Conservation (phyloP, 495 filamentous ascomycete genomes). For the Penicillium canariense region DNA sequence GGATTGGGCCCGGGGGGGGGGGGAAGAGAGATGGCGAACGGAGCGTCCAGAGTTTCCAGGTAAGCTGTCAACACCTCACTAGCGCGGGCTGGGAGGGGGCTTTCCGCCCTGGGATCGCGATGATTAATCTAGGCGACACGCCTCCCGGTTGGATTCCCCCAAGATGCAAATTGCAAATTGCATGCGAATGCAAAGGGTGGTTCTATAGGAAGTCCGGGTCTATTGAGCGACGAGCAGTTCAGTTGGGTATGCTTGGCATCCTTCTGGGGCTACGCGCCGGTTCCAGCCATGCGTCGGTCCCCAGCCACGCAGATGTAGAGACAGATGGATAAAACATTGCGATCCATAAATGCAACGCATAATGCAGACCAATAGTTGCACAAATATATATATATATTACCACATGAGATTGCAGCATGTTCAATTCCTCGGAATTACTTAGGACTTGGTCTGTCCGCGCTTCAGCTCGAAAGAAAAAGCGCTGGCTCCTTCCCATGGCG, state of each 20-base stretch:
- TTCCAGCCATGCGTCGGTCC: background rate
- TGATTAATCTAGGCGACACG: constrained; percentile 24
- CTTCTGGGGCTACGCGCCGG: background rate
- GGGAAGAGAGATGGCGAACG: constrained; percentile 6
- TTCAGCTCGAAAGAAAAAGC: too few relatives aligned
- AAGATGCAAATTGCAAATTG: too few relatives aligned
- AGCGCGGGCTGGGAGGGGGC: constrained; percentile 24
- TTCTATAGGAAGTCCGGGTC: background rate
- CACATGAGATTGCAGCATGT: too few relatives aligned
- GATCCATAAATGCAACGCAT: too few relatives aligned
- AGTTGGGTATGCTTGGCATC: constrained; percentile 5
- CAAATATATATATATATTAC: too few relatives aligned
- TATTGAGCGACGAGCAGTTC: background rate
- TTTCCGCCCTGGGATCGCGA: constrained; percentile 22
- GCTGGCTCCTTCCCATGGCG: too few relatives aligned
- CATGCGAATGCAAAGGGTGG: background rate
- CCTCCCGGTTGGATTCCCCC: background rate
- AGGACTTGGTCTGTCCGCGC: too few relatives aligned
- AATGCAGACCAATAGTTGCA: background rate
- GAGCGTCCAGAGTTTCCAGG: constrained; percentile 17
- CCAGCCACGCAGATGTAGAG: background rate
- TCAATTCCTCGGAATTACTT: too few relatives aligned
- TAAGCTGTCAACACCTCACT: constrained; percentile 44
- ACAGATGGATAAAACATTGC: background rate
- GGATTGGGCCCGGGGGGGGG: background rate